phyloP scores from a whole-genome alignment of 108 stramenopile genomes.

The Nitzschia inconspicua region DNA sequence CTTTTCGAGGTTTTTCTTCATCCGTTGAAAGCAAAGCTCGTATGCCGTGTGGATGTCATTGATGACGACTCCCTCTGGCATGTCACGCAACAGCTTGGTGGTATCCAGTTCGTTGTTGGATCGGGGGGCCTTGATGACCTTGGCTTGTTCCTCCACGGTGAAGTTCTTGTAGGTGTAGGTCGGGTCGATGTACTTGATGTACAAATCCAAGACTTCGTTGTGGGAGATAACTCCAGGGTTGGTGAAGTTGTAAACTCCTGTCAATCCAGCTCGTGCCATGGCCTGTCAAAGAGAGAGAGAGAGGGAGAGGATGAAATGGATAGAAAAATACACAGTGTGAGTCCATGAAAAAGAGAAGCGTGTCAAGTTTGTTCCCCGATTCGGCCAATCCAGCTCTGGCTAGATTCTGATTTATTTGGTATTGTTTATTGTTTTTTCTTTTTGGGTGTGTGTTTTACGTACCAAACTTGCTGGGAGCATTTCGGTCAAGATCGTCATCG shows the following conservation, averaged over 20 bases:
- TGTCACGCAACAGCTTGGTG: conserved; percentile 90
- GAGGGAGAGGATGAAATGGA: too few species aligned
- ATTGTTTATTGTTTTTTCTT: too few species aligned
- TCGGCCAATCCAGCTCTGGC: too few species aligned
- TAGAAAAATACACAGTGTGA: too few species aligned
- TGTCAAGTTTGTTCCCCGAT: too few species aligned
- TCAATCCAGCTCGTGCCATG: conserved; percentile 88
- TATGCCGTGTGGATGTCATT: conserved; percentile 90
- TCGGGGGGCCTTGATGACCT: conserved; percentile 93
- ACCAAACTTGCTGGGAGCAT: conserved; percentile 94
- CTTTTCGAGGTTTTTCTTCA: conserved; percentile 87
- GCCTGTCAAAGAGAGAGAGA: too few species aligned
- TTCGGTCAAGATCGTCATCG: conserved; percentile 97
- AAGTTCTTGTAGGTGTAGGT: conserved; percentile 97
- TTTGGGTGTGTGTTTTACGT: too few species aligned
- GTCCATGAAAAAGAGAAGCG: too few species aligned
- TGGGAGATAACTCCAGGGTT: conserved; percentile 99
- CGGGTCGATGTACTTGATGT: conserved; percentile 98
- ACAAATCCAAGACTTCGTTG: conserved; percentile 96
- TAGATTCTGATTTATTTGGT: too few species aligned
- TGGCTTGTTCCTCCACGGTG: conserved; percentile 87
- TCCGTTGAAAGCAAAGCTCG: conserved; percentile 92
- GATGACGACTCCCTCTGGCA: conserved; percentile 88
- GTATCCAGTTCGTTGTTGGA: conserved; percentile 98
- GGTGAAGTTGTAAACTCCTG: conserved; percentile 99